Base-by-base conservation (phyloP, 192 early-diverging fungal genomes). In the Backusella tuberculispora region DNA sequence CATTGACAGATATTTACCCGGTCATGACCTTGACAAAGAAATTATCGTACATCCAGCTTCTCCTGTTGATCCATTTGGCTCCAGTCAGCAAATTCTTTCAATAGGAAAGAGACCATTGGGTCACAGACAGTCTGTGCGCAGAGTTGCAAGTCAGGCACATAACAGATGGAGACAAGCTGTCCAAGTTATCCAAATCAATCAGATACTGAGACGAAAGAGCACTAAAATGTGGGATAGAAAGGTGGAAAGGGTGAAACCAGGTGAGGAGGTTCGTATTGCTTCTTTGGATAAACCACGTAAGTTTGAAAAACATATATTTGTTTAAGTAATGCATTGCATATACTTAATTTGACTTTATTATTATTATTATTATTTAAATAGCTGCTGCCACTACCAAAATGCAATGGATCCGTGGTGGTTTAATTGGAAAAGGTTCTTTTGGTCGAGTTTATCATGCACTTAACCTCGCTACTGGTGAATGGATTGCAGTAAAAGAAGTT, bases 401-500 rank as follows among this genome's bases (percentile, higher is more conserved):
- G 71, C 86, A 87, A 72, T 94, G 91, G 88, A 84, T 91, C 71
- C 91, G 88, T 73, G 94, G 94, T 48, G 83, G 85, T 73, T 81
- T 94, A 19, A 95, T 95, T 78, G 94, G 94, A 38, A 89, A 90
- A 71, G 94, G 94, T 4, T 92, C 91, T 14, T 95, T 95, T 68
- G 93, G 94, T 0, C 85, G 86, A 45, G 94, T 95, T 24, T 88
- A 88, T 63, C 88, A 90, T 70, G 94, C 90, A 9, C 86, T 94
- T 72, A 94, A 92, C 63, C 69, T 90, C 1, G 87, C 87, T 5
- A 91, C 88, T 0, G 86, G 89, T 47, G 93, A 94, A 69, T 87
- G 94, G 74, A 93, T 95, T 68, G 93, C 93, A 0, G 93, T 95
- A 14, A 95, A 95, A 75, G 91, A 94, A 81, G 92, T 95, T 7